A percentile compares a stretch with the other conserved stretches of the same genome.
Evolutionary conservation across 768 basidiomycete species (phyloP).

Genomic region (Mycena epipterygia): DNA sequence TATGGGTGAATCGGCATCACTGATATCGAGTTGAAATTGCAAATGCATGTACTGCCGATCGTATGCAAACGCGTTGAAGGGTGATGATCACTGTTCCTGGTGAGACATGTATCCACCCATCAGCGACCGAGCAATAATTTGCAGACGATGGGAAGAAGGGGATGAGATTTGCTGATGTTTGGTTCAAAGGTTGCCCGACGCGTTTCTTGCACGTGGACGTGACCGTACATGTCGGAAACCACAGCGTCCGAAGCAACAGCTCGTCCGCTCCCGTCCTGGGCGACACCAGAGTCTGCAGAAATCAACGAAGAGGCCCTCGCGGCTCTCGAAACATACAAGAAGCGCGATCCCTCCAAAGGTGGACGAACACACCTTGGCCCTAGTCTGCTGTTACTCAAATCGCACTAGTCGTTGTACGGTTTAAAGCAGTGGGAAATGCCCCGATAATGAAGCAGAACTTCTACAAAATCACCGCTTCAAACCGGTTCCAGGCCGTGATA

Average conservation of each 20-base stretch:
- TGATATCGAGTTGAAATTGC: neutral
- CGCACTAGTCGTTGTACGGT: constrained; percentile 90
- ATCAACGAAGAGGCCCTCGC: constrained; percentile 66
- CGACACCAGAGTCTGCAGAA: constrained; percentile 46
- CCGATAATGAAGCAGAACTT: constrained; percentile 99
- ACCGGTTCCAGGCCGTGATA: constrained; percentile 95
- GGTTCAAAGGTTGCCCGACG: neutral
- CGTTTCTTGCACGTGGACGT: neutral
- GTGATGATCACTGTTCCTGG: neutral
- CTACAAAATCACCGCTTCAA: constrained; percentile 96
- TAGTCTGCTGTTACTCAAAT: neutral
- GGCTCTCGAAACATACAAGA: constrained; percentile 89
- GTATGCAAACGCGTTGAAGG: neutral
- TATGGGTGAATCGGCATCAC: neutral
- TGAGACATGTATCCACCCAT: too few relatives aligned
- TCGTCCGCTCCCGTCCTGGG: constrained; percentile 50
- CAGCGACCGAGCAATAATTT: neutral
- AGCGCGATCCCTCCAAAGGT: constrained; percentile 89
- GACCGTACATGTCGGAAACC: constrained; percentile 36
- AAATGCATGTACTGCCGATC: neutral
- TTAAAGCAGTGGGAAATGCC: constrained; percentile 97
- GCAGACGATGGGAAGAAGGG: neutral
- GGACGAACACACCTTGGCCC: constrained; percentile 4
- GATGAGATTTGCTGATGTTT: neutral
- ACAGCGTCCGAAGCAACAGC: constrained; percentile 45